phyloP scores from a whole-genome alignment of 1,284 basidiomycete species.

The Naganishia albida region DNA sequence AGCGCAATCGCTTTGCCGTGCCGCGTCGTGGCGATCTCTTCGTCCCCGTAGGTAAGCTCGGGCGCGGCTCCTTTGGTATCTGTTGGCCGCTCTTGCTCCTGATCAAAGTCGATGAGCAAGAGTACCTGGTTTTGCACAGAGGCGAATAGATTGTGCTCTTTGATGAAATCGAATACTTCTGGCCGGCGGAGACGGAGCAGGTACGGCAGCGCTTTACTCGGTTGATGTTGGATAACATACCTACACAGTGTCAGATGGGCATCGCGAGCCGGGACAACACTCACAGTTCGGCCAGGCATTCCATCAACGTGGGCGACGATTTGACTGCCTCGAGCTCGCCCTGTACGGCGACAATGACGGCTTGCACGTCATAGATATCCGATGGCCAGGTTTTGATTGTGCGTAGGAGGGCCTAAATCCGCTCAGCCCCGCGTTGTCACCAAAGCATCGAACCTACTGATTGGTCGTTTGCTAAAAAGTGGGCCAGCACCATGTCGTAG shows the following conservation, averaged over 20 bases:
- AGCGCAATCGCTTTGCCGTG: constrained; percentile 74
- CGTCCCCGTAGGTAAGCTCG: constrained; percentile 30
- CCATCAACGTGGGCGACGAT: constrained; percentile 71
- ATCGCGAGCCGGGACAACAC: constrained; percentile 38
- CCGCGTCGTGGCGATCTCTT: constrained; percentile 38
- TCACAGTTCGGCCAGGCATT: constrained; percentile 86
- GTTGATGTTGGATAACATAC: constrained; percentile 83
- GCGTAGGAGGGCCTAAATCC: constrained; percentile 65
- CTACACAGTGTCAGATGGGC: constrained; percentile 52
- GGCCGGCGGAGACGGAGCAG: constrained; percentile 81
- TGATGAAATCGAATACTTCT: constrained; percentile 91
- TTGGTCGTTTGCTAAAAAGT: constrained; percentile 78
- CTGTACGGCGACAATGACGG: constrained; percentile 83
- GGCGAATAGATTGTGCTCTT: constrained; percentile 91
- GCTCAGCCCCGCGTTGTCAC: no score
- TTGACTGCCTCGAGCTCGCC: constrained; percentile 71
- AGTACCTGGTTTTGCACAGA: constrained; percentile 92
- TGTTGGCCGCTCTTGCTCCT: constrained; percentile 61
- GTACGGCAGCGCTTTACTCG: constrained; percentile 88
- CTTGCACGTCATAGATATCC: constrained; percentile 83
- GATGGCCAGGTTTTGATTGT: constrained; percentile 87
- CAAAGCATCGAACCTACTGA: constrained; percentile 60
- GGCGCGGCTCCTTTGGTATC: constrained; percentile 33
- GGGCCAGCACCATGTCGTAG: constrained; percentile 92
- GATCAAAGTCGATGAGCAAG: constrained; percentile 89